Base-by-base conservation (phyloP, 805 yeast species). In the Myxozyma udenii region DNA sequence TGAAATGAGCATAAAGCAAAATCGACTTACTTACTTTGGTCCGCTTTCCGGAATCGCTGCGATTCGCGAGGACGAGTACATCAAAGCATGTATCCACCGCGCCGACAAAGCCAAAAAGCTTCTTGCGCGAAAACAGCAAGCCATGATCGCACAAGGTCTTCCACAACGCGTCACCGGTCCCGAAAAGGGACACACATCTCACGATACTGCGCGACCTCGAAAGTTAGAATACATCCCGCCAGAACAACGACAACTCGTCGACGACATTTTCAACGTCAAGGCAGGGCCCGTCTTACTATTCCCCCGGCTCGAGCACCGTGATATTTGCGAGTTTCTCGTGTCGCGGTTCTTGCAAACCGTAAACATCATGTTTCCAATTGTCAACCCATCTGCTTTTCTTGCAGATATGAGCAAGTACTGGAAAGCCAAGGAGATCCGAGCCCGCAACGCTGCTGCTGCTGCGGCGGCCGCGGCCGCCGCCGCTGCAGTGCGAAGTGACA, bases 291-390 rank as follows among this genome's bases (percentile, higher is more conserved):
- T 41, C 2, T 23, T 38, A 23, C 41, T 42, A n/a, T 54, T 54
- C 28, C 58, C 58, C 1, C 55, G 53, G 24, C 51, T 58, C 14
- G 64, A 63, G 26, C 59, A 55, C 3, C 46, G 62, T n/a, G 51
- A 45, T 25, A 32, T 63, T 3, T 54, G 62, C 26, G 61, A 61
- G 22, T 54, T 57, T 24, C 41, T 62, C 12, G 42, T 60, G 26
- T 55, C 51, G 32, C 42, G 62, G 19, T 63, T 54, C 46, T 38
- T 61, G 22, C 43, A 40, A 16, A 43, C 55, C 1, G 48, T 57
- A 23, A 63, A 63, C 42, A 23, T 51, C 30, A 35, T 62, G 19
- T 59, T 49, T 42, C 61, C 61, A n/a, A 50, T 53, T 7, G 44
- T 56, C 3, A 51, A 55, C 22, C 60, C 64, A 2, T 41, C 44